Conservation (phyloP, 2,329 filamentous ascomycete genomes). For the Aspergillus sp. region DNA sequence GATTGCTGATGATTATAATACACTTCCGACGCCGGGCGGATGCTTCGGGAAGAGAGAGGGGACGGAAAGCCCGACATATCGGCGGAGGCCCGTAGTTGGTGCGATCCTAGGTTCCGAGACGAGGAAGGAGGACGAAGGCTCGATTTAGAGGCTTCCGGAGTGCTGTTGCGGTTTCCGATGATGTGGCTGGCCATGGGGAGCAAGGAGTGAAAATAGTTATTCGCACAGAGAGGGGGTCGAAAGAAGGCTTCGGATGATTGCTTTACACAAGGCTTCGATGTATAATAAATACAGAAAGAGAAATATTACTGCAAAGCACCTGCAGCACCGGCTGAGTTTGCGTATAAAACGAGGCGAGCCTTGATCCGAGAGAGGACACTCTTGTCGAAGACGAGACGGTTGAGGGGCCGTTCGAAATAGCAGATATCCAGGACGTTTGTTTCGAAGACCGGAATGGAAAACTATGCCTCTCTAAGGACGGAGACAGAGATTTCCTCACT, state of each 20-base stretch:
- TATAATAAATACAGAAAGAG: constrained; percentile 38
- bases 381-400: constrained; percentile 11
- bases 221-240: constrained; percentile 6
- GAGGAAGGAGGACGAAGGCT: constrained; percentile 82
- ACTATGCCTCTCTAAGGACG: constrained; percentile 22
- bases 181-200: constrained; percentile 60
- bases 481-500: constrained; percentile 6
- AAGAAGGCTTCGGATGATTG: constrained; percentile 5
- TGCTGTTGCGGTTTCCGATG: constrained; percentile 91
- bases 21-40: constrained; percentile 92
- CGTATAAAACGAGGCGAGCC: constrained; percentile 23
- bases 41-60: constrained; percentile 70
- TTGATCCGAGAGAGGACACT: constrained; percentile 9
- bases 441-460: constrained; percentile 1
- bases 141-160: constrained; percentile 82
- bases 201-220: constrained; percentile 13
- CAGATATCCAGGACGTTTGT: background rate
- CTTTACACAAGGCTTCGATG: constrained; percentile 19
- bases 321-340: constrained; percentile 76
- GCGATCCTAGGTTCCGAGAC: constrained; percentile 73
- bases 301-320: constrained; percentile 55
- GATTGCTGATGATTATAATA: constrained; percentile 72
- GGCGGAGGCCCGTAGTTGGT: constrained; percentile 89
- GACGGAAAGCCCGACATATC: constrained; percentile 86
- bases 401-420: background rate